phyloP scores from a whole-genome alignment of 129 eudicot genomes.

The Chrysanthemum makinoi region DNA sequence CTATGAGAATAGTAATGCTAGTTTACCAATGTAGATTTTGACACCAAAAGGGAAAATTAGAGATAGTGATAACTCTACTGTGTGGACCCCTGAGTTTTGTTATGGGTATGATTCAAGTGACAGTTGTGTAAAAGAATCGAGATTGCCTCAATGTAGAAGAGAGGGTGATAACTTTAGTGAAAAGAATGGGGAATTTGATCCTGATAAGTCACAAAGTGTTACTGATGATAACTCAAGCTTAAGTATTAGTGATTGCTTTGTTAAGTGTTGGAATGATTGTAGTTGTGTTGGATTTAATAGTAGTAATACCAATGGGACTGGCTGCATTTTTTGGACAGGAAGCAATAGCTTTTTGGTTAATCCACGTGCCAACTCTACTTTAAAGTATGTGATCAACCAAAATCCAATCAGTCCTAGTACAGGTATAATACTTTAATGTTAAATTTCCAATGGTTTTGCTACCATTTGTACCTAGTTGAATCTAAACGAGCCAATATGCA shows the following conservation, averaged over 20 bases:
- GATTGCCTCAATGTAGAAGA: constrained; percentile 25
- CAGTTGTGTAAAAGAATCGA: constrained; percentile 25
- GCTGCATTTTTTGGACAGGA: constrained; percentile 28
- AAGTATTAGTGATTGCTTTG: constrained; percentile 46
- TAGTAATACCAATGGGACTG: constrained; percentile 10
- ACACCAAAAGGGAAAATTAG: constrained; percentile 21
- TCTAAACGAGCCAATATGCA: neutral
- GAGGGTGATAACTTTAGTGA: constrained; percentile 1
- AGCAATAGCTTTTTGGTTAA: neutral
- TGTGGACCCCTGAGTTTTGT: constrained; percentile 24
- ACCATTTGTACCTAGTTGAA: neutral
- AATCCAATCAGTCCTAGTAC: neutral
- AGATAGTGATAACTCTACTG: neutral
- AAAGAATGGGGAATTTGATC: constrained; percentile 17
- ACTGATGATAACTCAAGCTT: constrained; percentile 24
- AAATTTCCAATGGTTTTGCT: neutral
- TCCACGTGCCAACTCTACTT: constrained; percentile 9
- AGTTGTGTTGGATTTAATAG: constrained; percentile 37
- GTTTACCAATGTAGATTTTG: constrained; percentile 9
- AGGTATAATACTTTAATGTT: constrained; percentile 1
- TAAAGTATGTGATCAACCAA: constrained; percentile 22
- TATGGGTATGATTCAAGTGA: constrained; percentile 19
- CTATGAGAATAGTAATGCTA: neutral
- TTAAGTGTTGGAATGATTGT: constrained; percentile 47
- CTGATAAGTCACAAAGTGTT: neutral